Evolutionary conservation across 306 rosid genomes (phyloP), one percentile per base, ranked within the genome.

Genomic region (Acacia crassicarpa): DNA sequence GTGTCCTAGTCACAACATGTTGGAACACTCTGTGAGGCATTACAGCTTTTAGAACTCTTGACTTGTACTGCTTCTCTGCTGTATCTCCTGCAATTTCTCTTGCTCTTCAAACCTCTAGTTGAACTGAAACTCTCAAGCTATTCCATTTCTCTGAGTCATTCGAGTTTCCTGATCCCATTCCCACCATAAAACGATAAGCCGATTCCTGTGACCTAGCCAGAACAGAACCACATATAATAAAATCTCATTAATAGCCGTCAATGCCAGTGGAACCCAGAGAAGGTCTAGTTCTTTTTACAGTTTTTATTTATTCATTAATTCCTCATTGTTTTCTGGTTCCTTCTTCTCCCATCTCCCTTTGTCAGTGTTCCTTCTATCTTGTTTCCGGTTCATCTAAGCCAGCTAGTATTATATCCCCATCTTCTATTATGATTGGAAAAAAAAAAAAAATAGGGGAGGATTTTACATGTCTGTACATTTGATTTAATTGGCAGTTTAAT

Each of bases 11-110:
- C 92, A 85, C 5, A 92, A 93, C 41, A 80, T 91, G 90, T 81
- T 93, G 83, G 97, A 93, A 87, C 88, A 90, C 53, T 91, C 97
- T 0, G 86, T 93, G 85, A 87, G 91, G 90, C 92, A 86, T 83
- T 93, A 87, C 85, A 91, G 89, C 91, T 80, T 89, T 79, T 89
- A 89, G 85, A 86, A 87, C 25, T 78, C 81, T 40, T 46, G 81
- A 78, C 78, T 72, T 79, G 73, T 56, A 79, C 75, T 74, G 70
- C 84, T 35, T 67, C 72, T 38, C 73, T 82, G 79, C 67, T 79
- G 53, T 77, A 44, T 45, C 82, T 73, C 79, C 56, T 80, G 58
- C 78, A 72, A 71, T 75, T 61, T 75, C 76, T 76, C 78, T 46
- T 61, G 77, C 81, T 70, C 40, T 78, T 84, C 44, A 59, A 58